Conservation (phyloP, 2,329 filamentous ascomycete species). For the Tricladium varicosporioides region DNA sequence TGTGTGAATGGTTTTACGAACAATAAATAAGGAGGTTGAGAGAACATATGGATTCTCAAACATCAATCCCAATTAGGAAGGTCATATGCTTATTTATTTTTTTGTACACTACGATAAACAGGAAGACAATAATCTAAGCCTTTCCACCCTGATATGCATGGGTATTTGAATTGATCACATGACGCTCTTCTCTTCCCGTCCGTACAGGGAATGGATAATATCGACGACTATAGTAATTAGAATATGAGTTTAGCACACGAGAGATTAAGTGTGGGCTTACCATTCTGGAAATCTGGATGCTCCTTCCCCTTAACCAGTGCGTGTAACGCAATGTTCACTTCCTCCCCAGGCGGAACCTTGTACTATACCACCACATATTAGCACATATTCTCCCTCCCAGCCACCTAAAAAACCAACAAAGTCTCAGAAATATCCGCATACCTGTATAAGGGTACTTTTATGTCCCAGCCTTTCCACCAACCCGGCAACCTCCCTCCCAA, state of each 20-base stretch:
- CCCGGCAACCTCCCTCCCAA: slow-evolving; percentile 43
- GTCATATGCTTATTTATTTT: too few relatives aligned
- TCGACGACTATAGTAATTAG: slow-evolving; percentile 12
- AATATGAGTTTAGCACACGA: too few relatives aligned
- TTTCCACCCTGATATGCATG: too few relatives aligned
- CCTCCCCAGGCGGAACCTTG: slow-evolving; percentile 21
- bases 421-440: slow-evolving; percentile 31
- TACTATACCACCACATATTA: slow-evolving; percentile 13
- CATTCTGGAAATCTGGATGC: slow-evolving; percentile 20
- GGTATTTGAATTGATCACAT: neutral
- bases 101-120: too few relatives aligned
- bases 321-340: slow-evolving; percentile 19
- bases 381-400: neutral
- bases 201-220: slow-evolving; percentile 20
- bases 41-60: too few relatives aligned
- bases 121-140: too few relatives aligned
- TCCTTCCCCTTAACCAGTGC: slow-evolving; percentile 20
- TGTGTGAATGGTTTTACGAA: too few relatives aligned
- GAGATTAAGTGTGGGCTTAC: slow-evolving; percentile 6
- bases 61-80: too few relatives aligned
- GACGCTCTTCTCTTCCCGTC: slow-evolving; percentile 5
- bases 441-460: slow-evolving; percentile 45
- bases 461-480: slow-evolving; percentile 44
- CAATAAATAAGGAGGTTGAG: too few relatives aligned
- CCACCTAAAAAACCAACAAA: slow-evolving; percentile 36